These are phyloP conservation scores for Barbarea vulgaris DNA, from an alignment of 345 rosid species.

Conservation along the genomic window DNA sequence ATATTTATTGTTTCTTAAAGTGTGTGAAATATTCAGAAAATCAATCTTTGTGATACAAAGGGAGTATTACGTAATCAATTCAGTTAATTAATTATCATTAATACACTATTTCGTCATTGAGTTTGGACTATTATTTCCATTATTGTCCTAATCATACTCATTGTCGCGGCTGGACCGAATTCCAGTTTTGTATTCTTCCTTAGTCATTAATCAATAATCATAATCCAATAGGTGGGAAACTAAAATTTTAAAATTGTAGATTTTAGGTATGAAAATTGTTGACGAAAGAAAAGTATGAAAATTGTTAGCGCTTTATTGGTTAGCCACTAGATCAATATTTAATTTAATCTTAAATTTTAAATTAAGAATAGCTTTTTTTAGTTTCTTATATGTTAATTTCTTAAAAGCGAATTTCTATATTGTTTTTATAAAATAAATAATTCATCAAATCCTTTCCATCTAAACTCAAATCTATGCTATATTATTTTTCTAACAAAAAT, in stretches of 20 bases:
- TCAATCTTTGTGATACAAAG: too few species aligned
- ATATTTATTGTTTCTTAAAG: too few species aligned
- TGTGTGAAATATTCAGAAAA: too few species aligned
- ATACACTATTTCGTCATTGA: not conserved
- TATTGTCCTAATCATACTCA: slow-evolving; percentile 5
- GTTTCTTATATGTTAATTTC: not conserved
- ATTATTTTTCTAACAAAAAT: not conserved
- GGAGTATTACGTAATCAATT: not conserved
- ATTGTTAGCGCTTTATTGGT: not conserved
- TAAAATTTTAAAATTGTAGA: not conserved
- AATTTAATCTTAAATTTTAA: not conserved
- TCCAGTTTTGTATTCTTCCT: not conserved
- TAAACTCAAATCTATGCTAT: not conserved
- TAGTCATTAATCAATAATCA: too few species aligned
- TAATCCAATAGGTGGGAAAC: not conserved
- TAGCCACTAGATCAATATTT: not conserved
- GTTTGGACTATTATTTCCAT: not conserved
- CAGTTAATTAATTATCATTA: not conserved
- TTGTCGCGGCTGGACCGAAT: not conserved
- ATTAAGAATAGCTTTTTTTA: not conserved
- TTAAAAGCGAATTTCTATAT: not conserved
- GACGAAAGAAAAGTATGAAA: not conserved
- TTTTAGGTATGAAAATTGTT: not conserved
- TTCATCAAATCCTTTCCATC: not conserved
- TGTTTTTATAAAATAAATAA: not conserved